Base-by-base conservation (phyloP, 179 eudicot species). In the Vitellaria paradoxa region DNA sequence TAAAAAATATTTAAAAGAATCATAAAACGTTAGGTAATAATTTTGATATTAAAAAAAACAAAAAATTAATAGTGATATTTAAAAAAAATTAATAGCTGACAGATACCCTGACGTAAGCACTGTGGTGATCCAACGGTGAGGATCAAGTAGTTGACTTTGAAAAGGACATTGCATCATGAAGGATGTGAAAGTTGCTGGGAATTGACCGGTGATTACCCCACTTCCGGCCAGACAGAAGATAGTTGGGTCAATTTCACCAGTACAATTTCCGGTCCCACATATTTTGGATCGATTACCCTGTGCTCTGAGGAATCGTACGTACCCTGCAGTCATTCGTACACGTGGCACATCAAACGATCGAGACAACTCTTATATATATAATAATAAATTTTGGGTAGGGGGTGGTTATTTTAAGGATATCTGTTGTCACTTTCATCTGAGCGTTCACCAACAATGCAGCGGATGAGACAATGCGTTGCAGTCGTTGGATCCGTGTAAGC, bases 321-420 rank as follows among this genome's bases (percentile, higher is more conserved):
- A 7, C 73, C 26, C 45, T 69, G 56, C 46, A n/a, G n/a, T 53
- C 78, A 2, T 70, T 64, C 79, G 71, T 80, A 80, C 82, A 80
- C 65, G 76, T 80, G 75, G 75, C 68, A 50, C 17, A 30, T 8
- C 66, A 13, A 7, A 49, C 78, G 71, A 80, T 24, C 6, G 65
- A 68, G 79, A 80, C 82, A 40, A 40, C 49, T 60, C 68, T 21
- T 21, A 37, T 8, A 50, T 21, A 37, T 8, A 50, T 12, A 50
- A 50, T 50, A 7, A 12, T 11, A 13, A 30, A 9, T n/a, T 52
- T 30, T 18, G 65, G 75, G 53, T 17, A 47, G 0, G 5, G 23
- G 15, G 56, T 40, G 15, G 45, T 30, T 78, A 64, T 70, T 57
- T 73, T 74, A 79, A 74, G 78, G 82, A 67, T 80, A 68, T 80